phyloP scores from a whole-genome alignment of 1,284 basidiomycete genomes.

The Athelia sp. region DNA sequence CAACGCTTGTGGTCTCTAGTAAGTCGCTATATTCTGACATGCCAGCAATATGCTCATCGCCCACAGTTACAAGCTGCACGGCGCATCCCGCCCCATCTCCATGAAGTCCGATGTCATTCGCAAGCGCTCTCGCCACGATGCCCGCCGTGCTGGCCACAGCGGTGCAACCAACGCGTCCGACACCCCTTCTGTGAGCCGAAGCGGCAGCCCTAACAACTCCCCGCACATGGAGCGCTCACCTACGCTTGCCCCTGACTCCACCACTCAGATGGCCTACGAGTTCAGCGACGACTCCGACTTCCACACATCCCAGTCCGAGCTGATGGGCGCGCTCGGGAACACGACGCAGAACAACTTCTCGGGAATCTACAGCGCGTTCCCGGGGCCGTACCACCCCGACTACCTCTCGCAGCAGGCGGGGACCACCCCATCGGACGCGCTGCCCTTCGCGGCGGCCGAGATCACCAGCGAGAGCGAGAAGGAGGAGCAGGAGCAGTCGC shows the following conservation, averaged over 20 bases:
- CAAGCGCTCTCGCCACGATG: constrained; percentile 74
- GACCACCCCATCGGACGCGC: constrained; percentile 38
- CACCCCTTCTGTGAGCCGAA: constrained; percentile 67
- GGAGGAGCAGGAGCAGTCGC: constrained; percentile 28
- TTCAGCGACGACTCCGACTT: constrained; percentile 34
- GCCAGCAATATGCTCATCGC: constrained; percentile 26
- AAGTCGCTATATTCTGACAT: constrained; percentile 21
- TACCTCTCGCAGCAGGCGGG: constrained; percentile 49
- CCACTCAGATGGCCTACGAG: constrained; percentile 47
- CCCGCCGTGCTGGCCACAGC: constrained; percentile 44
- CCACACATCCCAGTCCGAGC: constrained; percentile 48
- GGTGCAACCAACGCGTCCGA: constrained; percentile 31
- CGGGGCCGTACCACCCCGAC: constrained; percentile 62
- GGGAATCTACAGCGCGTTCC: constrained; percentile 19
- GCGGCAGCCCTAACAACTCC: constrained; percentile 66
- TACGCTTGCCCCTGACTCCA: constrained; percentile 60
- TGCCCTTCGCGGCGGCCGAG: constrained; percentile 42
- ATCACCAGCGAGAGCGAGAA: constrained; percentile 32
- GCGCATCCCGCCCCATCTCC: constrained; percentile 74
- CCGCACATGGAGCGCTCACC: constrained; percentile 58
- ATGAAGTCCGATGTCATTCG: constrained; percentile 86
- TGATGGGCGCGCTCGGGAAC: constrained; percentile 59
- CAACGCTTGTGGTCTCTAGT: constrained; percentile 68
- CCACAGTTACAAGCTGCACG: constrained; percentile 72
- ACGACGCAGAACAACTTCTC: constrained; percentile 20